These are phyloP conservation scores for Penicillium frequentans DNA, from an alignment of 2,329 filamentous ascomycete species.

Conservation along the genomic window DNA sequence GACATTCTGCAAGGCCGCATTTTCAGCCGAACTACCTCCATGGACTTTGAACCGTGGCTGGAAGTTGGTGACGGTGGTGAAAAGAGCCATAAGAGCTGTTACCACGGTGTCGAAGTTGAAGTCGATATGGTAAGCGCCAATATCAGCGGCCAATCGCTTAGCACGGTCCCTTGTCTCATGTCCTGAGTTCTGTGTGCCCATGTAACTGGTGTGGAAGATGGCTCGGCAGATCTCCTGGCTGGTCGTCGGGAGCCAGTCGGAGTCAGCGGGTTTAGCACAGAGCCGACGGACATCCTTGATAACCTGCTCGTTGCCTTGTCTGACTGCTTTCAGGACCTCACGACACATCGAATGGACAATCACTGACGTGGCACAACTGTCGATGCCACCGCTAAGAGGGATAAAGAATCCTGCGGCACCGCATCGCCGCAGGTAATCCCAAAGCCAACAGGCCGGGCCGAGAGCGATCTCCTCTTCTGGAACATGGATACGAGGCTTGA, in stretches of 20 bases:
- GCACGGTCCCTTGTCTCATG: conserved; percentile 67
- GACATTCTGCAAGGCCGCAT: conserved; percentile 67
- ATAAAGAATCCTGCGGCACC: conserved; percentile 41
- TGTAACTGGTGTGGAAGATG: conserved; percentile 66
- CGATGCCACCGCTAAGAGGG: conserved; percentile 42
- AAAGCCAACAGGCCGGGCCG: conserved; percentile 66
- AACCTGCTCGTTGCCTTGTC: conserved; percentile 48
- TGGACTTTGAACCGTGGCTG: conserved; percentile 63
- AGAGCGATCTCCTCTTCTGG: conserved; percentile 69
- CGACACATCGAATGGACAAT: conserved; percentile 44
- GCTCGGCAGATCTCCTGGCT: conserved; percentile 60
- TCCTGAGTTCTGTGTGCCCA: conserved; percentile 69
- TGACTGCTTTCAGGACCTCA: conserved; percentile 36
- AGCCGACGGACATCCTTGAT: conserved; percentile 56
- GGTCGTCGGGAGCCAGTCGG: conserved; percentile 54
- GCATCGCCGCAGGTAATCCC: conserved; percentile 43
- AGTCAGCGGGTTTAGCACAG: conserved; percentile 48
- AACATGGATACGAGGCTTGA: conserved; percentile 55
- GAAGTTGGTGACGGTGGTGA: conserved; percentile 61
- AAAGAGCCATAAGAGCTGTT: conserved; percentile 59
- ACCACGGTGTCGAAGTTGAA: conserved; percentile 71
- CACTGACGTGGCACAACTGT: conserved; percentile 39
- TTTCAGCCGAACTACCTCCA: conserved; percentile 62
- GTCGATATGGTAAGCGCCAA: conserved; percentile 72
- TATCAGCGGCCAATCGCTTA: conserved; percentile 57